Evolutionary conservation across 495 filamentous ascomycete genomes (phyloP), one percentile per base, ranked within the genome.

Genomic region (Neurospora sublineolata): DNA sequence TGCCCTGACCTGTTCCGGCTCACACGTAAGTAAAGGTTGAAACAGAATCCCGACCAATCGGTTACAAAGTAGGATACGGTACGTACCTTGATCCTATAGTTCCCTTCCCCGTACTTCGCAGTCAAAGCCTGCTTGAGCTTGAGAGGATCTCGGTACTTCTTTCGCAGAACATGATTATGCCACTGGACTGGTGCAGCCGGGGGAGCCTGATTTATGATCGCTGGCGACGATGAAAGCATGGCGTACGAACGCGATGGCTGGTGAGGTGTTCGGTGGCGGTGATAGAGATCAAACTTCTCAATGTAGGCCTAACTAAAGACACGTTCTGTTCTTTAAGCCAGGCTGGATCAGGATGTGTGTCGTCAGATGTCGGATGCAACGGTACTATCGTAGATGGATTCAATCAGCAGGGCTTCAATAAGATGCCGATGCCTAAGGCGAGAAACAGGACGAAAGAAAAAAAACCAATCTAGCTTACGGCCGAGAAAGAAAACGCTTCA

Each of bases 91-190:
- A 72, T 38, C n/a, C 30, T 20, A 14, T 67, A 72, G 18, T 72
- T 60, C 16, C 67, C 71, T 11, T 10, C 23, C 16, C 71, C 71
- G n/a, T 60, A 72, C 16, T 27, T 69, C n/a, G 3, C 20, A 37
- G 68, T 60, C 18, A 72, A 37, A n/a, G 33, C n/a, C 33, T 72
- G 40, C 39, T 60, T 72, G 40, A 72, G 38, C 33, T 69, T 69
- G 12, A 20, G 27, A 41, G 71, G 71, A 27, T 72, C 68, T 67
- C 64, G 67, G 14, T 72, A 72, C 42, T 72, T 72, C 33, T 72
- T 68, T 40, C 68, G 68, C 42, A 72, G n/a, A 41, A 69, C 30
- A 20, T 72, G n/a, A 18, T 72, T 36, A 44, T 60, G 39, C 71
- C 67, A 72, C n/a, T 46, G 42, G 42, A 20, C n/a, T 16, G n/a